These are phyloP conservation scores for Marvania coccoides DNA, from an alignment of 139 green algal genomes.

Conservation along the genomic window DNA sequence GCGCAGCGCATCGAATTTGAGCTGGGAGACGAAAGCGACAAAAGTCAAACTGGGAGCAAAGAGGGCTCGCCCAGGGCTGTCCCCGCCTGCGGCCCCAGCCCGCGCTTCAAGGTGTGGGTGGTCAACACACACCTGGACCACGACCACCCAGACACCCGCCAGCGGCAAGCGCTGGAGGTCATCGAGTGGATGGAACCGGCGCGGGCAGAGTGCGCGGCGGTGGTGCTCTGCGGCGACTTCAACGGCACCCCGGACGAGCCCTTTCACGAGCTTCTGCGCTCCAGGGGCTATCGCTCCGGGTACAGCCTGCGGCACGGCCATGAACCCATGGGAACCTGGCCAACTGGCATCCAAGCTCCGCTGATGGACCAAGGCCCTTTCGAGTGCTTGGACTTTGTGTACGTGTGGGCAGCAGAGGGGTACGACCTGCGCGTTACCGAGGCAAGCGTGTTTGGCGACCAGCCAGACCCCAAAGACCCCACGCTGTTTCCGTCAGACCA, in stretches of 20 bases:
- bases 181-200: constrained; percentile 31
- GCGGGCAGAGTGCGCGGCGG: constrained; percentile 12
- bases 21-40: not conserved
- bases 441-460: not conserved
- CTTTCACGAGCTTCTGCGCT: constrained; percentile 16
- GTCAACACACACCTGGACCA: constrained; percentile 50
- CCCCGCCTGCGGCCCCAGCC: not conserved
- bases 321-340: constrained; percentile 38
- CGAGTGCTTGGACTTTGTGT: constrained; percentile 44
- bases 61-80: not conserved
- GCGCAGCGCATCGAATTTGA: constrained; percentile 37
- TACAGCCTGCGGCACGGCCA: constrained; percentile 11
- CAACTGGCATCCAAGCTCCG: constrained; percentile 31
- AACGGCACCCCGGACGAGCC: constrained; percentile 30
- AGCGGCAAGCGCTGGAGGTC: constrained; percentile 19
- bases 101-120: constrained; percentile 28
- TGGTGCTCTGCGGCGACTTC: constrained; percentile 40
- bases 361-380: constrained; percentile 37
- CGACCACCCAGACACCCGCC: constrained; percentile 9
- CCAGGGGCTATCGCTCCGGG: constrained; percentile 20
- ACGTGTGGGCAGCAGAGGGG: constrained; percentile 18
- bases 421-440: not conserved
- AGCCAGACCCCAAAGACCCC: not conserved
- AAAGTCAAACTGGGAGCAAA: too few relatives aligned
- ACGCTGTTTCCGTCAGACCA: constrained; percentile 43